phyloP scores from a whole-genome alignment of 2,329 filamentous ascomycete species.

The Diaporthe citrichinensis region DNA sequence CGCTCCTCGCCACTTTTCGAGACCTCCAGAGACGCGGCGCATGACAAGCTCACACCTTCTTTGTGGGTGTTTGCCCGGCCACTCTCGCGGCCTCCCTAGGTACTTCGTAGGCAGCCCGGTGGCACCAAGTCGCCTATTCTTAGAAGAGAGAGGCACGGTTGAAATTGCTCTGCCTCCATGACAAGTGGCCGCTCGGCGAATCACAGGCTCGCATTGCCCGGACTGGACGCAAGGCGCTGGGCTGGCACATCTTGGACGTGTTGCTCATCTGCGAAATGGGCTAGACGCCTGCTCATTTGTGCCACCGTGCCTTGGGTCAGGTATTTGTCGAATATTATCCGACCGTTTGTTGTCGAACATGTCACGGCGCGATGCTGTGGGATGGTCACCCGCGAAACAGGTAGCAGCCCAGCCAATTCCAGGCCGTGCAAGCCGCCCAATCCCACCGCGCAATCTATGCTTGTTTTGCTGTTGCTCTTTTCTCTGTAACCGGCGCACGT shows the following conservation, averaged over 20 bases:
- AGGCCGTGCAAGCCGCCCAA: slow-evolving; percentile 33
- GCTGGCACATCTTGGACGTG: slow-evolving; percentile 31
- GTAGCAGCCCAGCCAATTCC: slow-evolving; percentile 27
- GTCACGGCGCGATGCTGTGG: slow-evolving; percentile 40
- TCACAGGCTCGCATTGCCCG: slow-evolving; percentile 17
- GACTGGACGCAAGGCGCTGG: slow-evolving; percentile 26
- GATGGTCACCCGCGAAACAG: slow-evolving; percentile 34
- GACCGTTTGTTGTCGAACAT: slow-evolving; percentile 42
- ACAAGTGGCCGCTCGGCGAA: slow-evolving; percentile 34
- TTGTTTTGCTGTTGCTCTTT: slow-evolving; percentile 29
- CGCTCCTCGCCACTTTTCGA: slow-evolving; percentile 22
- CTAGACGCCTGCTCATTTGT: slow-evolving; percentile 43
- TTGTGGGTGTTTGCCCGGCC: slow-evolving; percentile 33
- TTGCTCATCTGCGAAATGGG: slow-evolving; percentile 21
- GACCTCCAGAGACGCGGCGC: slow-evolving; percentile 17
- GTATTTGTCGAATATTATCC: slow-evolving; percentile 30
- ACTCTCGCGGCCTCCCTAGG: slow-evolving; percentile 8
- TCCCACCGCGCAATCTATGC: slow-evolving; percentile 2
- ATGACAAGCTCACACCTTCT: neutral
- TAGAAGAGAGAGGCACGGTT: slow-evolving; percentile 26
- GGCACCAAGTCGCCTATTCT: slow-evolving; percentile 37
- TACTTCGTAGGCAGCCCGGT: slow-evolving; percentile 28
- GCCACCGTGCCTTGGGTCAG: slow-evolving; percentile 42
- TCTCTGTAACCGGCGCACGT: slow-evolving; percentile 35
- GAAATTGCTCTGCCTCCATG: slow-evolving; percentile 15